phyloP scores from a whole-genome alignment of 441 rosid genomes.

The Metrosideros polymorpha region DNA sequence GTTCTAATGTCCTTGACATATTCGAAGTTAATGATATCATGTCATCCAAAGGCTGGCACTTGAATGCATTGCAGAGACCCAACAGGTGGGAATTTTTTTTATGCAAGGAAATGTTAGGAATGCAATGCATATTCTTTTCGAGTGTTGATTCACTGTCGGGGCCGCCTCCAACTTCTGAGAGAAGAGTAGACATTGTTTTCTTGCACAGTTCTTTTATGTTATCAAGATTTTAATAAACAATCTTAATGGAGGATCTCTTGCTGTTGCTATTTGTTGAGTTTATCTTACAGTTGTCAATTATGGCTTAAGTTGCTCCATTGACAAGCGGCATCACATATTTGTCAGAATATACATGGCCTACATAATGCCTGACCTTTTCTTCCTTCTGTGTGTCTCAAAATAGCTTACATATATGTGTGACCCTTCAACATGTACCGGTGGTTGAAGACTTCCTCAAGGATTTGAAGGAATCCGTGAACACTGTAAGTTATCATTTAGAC shows the following conservation, averaged over 20 bases:
- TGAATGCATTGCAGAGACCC: constrained; percentile 93
- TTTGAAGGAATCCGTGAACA: constrained; percentile 62
- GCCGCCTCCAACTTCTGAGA: not conserved
- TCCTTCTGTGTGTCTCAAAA: constrained; percentile 6
- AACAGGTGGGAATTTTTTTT: constrained; percentile 41
- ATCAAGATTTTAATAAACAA: not conserved
- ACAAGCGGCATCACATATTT: not conserved
- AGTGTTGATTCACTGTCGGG: not conserved
- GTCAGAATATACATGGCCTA: not conserved
- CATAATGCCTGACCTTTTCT: constrained; percentile 2
- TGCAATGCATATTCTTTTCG: not conserved
- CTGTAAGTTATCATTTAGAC: too few species aligned
- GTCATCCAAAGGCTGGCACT: constrained; percentile 93
- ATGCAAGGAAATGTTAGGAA: not conserved
- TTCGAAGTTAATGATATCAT: constrained; percentile 92
- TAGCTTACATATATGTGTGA: constrained; percentile 86
- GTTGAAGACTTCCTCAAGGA: constrained; percentile 55
- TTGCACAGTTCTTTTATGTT: not conserved
- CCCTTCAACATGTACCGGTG: constrained; percentile 77
- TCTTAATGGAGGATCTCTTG: not conserved
- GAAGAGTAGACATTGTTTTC: not conserved
- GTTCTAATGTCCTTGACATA: constrained; percentile 60
- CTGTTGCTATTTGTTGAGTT: not conserved
- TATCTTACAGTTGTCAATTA: not conserved
- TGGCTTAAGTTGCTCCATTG: not conserved